These are phyloP conservation scores for Cladophialophora immunda DNA, from an alignment of 2,329 filamentous ascomycete genomes.

Conservation along the genomic window DNA sequence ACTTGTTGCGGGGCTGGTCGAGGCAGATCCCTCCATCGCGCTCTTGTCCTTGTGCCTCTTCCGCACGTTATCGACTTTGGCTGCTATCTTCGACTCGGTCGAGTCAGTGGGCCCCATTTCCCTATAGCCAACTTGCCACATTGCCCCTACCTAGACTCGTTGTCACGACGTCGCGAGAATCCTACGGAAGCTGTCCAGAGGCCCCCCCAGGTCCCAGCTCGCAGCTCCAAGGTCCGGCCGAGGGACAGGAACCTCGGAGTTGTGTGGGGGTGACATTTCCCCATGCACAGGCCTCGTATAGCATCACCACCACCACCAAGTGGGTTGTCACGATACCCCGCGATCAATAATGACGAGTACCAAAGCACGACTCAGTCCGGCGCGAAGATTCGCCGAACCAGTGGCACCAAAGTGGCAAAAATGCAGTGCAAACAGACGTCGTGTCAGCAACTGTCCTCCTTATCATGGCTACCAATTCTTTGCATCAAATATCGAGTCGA, in stretches of 20 bases:
- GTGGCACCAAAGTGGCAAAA: neutral
- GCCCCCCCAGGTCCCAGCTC: neutral
- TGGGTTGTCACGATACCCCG: constrained; percentile 6
- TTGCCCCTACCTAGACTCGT: neutral
- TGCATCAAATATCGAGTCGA: neutral
- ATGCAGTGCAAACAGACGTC: neutral
- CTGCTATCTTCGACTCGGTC: neutral
- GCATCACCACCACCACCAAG: neutral
- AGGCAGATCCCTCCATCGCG: neutral
- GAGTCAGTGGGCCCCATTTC: neutral
- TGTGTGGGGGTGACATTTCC: constrained; percentile 4
- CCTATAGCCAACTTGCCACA: neutral
- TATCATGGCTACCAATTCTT: neutral
- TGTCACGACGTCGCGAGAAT: neutral
- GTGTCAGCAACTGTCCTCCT: neutral
- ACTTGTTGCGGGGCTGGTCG: neutral
- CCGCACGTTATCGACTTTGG: neutral
- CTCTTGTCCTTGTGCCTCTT: neutral
- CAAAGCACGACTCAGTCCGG: constrained; percentile 5
- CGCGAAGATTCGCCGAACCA: neutral
- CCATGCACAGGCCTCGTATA: neutral
- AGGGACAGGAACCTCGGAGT: constrained; percentile 13
- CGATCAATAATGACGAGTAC: neutral
- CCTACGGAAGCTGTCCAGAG: neutral
- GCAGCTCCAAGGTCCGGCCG: neutral